A percentile compares a stretch with the other conserved stretches of the same genome.
Conservation (phyloP, 1,139 yeast species). For the Pneumocystis jirovecii region DNA sequence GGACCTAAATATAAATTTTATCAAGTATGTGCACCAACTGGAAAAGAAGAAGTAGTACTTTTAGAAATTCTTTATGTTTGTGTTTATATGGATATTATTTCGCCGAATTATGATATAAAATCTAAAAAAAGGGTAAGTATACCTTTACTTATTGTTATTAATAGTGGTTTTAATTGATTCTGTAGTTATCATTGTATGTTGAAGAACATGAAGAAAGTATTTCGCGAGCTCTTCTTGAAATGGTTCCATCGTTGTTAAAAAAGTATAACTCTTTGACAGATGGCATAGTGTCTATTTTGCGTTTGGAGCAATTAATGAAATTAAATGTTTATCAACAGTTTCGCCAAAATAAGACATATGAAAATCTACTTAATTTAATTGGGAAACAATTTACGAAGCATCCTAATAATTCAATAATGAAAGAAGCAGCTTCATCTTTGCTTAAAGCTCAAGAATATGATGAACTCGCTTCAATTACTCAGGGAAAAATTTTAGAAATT, state of each 20-base stretch:
- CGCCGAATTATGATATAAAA: conserved; percentile 3
- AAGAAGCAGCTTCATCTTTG: conserved; percentile 9
- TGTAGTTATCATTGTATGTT: conserved; percentile 10
- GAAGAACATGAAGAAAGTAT: conserved; percentile 16
- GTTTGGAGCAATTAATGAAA: conserved; percentile 20
- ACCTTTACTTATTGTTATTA: conserved; percentile 2
- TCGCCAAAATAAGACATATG: conserved; percentile 19
- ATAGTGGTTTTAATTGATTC: conserved; percentile 1
- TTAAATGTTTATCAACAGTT: conserved; percentile 18
- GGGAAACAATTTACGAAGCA: conserved; percentile 17
- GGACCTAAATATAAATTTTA: conserved; percentile 1
- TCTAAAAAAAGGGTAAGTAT: conserved; percentile 6
- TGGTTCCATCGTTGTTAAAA: conserved; percentile 19
- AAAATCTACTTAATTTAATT: conserved; percentile 16
- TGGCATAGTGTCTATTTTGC: conserved; percentile 18
- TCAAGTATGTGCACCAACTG: conserved; percentile 12
- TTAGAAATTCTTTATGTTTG: conserved; percentile 22
- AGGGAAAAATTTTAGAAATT: conserved; percentile 11
- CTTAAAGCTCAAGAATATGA: conserved; percentile 12
- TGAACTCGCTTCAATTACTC: conserved; percentile 10
- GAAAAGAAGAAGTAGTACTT: conserved; percentile 18
- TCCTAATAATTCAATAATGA: conserved; percentile 8
- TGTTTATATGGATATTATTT: conserved; percentile 15
- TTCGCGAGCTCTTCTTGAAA: conserved; percentile 16
- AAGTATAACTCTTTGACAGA: conserved; percentile 20